These are phyloP conservation scores for Xerocomellus intermedius DNA, from an alignment of 768 basidiomycete species.

Conservation along the genomic window DNA sequence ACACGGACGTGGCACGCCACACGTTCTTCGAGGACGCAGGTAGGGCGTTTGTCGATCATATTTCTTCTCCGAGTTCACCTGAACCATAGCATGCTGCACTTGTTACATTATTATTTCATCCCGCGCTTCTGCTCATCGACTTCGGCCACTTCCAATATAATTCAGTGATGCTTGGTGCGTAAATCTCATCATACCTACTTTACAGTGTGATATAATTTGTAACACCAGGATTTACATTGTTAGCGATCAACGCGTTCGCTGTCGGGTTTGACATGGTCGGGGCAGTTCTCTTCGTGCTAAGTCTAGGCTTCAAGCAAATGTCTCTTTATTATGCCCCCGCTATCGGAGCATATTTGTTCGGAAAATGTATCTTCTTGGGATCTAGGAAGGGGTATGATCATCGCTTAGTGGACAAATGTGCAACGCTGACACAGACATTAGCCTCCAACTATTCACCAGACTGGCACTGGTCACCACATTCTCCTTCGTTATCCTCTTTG, in stretches of 20 bases:
- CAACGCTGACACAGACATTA: slow-evolving; percentile 14
- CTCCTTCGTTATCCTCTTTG: slow-evolving; percentile 69
- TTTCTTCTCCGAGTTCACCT: not conserved
- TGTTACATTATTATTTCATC: slow-evolving; percentile 74
- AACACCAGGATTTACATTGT: slow-evolving; percentile 59
- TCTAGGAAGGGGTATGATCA: slow-evolving; percentile 57
- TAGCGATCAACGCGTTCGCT: slow-evolving; percentile 70
- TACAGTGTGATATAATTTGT: not conserved
- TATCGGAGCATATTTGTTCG: slow-evolving; percentile 85
- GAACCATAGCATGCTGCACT: slow-evolving; percentile 49
- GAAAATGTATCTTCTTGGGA: slow-evolving; percentile 87
- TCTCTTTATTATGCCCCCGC: slow-evolving; percentile 91
- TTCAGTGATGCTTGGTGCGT: slow-evolving; percentile 84
- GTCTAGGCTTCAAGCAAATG: slow-evolving; percentile 95
- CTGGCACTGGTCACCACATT: slow-evolving; percentile 60
- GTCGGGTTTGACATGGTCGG: slow-evolving; percentile 69
- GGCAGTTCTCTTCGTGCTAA: slow-evolving; percentile 77
- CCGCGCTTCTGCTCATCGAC: slow-evolving; percentile 80
- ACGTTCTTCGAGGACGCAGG: slow-evolving; percentile 78
- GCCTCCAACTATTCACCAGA: slow-evolving; percentile 57
- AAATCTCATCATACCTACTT: not conserved
- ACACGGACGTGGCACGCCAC: slow-evolving; percentile 61
- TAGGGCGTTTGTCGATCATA: slow-evolving; percentile 29
- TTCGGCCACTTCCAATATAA: slow-evolving; percentile 97
- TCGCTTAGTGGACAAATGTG: not conserved